phyloP scores from a whole-genome alignment of 2,329 filamentous ascomycete genomes.

The Neopestalotiopsis clavispora region DNA sequence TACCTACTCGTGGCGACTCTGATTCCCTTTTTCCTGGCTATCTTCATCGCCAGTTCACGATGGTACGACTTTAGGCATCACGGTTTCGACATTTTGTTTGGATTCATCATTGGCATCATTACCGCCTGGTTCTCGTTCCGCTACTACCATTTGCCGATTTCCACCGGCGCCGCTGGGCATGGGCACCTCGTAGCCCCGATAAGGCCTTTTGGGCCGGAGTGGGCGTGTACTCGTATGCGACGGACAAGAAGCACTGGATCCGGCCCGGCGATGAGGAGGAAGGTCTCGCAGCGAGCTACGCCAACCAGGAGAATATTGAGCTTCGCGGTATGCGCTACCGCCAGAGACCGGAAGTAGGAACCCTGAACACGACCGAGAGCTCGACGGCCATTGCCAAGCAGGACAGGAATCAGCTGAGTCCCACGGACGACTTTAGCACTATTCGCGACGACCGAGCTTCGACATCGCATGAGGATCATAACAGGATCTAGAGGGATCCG shows the following conservation, averaged over 20 bases:
- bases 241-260: conserved; percentile 42
- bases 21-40: conserved; percentile 73
- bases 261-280: conserved; percentile 27
- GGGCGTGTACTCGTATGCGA: conserved; percentile 62
- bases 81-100: conserved; percentile 89
- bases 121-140: conserved; percentile 78
- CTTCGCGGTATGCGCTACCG: conserved; percentile 28
- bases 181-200: conserved; percentile 76
- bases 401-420: conserved; percentile 2
- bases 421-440: not conserved
- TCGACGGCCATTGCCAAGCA: not conserved
- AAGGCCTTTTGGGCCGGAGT: conserved; percentile 82
- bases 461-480: not conserved
- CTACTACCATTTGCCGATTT: conserved; percentile 84
- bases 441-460: conserved; percentile 10
- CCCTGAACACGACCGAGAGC: conserved; percentile 1
- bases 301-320: conserved; percentile 31
- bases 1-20: conserved; percentile 75
- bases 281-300: conserved; percentile 23
- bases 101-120: conserved; percentile 77
- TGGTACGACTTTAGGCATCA: conserved; percentile 91
- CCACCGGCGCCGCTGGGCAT: conserved; percentile 83
- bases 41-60: conserved; percentile 84
- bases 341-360: not conserved
- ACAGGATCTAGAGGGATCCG: not conserved